A percentile compares a stretch with the other conserved stretches of the same genome.
These are phyloP conservation scores for Schizosaccharomyces cryophilus DNA, from an alignment of 805 yeast genomes.

Conservation along the genomic window DNA sequence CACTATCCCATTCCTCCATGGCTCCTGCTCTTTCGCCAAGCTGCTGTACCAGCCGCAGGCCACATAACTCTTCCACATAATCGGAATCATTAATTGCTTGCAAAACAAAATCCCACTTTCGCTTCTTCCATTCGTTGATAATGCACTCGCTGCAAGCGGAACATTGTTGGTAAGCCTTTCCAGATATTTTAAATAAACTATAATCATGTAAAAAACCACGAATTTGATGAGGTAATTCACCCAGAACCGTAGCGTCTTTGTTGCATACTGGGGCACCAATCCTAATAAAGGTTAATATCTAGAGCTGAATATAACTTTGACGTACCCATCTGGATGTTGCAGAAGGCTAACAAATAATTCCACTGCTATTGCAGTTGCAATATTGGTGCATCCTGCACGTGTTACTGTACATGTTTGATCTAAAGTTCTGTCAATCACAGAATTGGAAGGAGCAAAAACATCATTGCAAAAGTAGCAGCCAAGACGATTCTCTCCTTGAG, in stretches of 20 bases:
- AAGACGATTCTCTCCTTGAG: constrained; percentile 18
- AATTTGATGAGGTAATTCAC: constrained; percentile 68
- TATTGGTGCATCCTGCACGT: constrained; percentile 77
- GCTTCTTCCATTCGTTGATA: constrained; percentile 22
- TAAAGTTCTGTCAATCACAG: constrained; percentile 59
- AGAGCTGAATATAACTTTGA: not conserved
- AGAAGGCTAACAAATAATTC: constrained; percentile 53
- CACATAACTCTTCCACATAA: constrained; percentile 56
- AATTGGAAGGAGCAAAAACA: constrained; percentile 74
- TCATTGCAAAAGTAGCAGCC: constrained; percentile 96
- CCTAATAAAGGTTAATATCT: not conserved
- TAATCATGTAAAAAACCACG: constrained; percentile 61
- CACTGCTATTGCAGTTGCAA: constrained; percentile 70
- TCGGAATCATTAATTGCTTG: constrained; percentile 39
- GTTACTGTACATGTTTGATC: constrained; percentile 99
- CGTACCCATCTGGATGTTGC: constrained; percentile 34
- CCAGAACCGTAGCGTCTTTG: constrained; percentile 17
- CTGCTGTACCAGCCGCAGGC: constrained; percentile 46
- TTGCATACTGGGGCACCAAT: not conserved
- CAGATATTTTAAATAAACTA: constrained; percentile 34
- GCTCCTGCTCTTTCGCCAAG: constrained; percentile 33
- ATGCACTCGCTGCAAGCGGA: constrained; percentile 63
- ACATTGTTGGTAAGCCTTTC: constrained; percentile 55
- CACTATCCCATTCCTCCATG: constrained; percentile 17
- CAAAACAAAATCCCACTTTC: constrained; percentile 65